Conservation (phyloP, 768 basidiomycete species). For the Boletus sp. region DNA sequence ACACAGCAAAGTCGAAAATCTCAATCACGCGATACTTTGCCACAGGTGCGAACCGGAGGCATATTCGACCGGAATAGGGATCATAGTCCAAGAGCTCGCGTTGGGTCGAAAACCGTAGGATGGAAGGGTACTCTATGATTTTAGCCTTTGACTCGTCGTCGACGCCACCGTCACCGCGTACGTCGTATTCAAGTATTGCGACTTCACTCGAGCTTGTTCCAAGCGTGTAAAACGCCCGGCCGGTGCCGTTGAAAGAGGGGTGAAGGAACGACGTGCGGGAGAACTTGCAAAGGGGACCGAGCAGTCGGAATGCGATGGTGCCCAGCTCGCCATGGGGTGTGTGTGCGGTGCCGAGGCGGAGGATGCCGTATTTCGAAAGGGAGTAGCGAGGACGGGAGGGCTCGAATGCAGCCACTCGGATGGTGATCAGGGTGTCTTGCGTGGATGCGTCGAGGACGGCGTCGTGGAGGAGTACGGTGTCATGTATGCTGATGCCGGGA, state of each 20-base stretch:
- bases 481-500: not conserved
- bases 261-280: not conserved
- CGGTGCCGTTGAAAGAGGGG: conserved; percentile 15
- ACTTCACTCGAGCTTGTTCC: not conserved
- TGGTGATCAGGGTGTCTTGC: conserved; percentile 9
- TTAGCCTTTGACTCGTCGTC: not conserved
- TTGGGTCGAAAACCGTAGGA: not conserved
- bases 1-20: conserved; percentile 15
- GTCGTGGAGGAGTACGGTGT: conserved; percentile 13
- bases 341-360: not conserved
- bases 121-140: conserved; percentile 1
- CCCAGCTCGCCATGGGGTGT: not conserved
- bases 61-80: conserved; percentile 21
- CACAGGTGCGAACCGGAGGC: not conserved
- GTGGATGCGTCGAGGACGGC: conserved; percentile 3
- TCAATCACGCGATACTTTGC: conserved; percentile 5
- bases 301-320: conserved; percentile 6
- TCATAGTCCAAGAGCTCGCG: conserved; percentile 18
- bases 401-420: conserved; percentile 1
- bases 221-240: conserved; percentile 8
- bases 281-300: not conserved
- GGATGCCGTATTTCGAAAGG: conserved; percentile 1
- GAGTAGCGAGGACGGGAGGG: not conserved
- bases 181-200: conserved; percentile 12
- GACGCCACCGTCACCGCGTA: not conserved